A percentile compares a stretch with the other conserved stretches of the same genome.
Conservation (phyloP, 2,329 filamentous ascomycete genomes). For the Aspergillus fructus region DNA sequence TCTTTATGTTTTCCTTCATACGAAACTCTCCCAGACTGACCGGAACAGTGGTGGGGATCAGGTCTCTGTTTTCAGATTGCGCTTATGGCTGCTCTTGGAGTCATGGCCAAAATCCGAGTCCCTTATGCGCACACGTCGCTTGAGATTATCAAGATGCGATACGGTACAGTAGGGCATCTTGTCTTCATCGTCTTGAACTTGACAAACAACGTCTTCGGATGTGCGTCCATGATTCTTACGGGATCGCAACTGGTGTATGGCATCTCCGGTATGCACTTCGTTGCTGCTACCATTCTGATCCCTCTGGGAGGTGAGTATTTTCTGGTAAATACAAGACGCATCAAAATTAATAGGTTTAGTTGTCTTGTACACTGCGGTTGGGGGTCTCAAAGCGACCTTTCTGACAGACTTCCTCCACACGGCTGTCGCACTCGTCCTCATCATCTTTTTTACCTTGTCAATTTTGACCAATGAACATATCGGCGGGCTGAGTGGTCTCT, state of each 20-base stretch:
- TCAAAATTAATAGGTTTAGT: conserved; percentile 26
- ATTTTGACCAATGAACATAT: conserved; percentile 46
- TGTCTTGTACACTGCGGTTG: conserved; percentile 50
- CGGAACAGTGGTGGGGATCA: conserved; percentile 36
- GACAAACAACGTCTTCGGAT: conserved; percentile 47
- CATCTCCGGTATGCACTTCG: conserved; percentile 50
- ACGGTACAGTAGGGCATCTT: conserved; percentile 44
- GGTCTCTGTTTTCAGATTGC: conserved; percentile 51
- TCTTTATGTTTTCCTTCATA: background rate
- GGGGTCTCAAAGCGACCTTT: conserved; percentile 52
- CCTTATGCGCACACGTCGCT: conserved; percentile 53
- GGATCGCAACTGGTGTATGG: conserved; percentile 48
- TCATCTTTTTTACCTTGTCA: conserved; percentile 50
- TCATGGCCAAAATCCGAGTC: conserved; percentile 50
- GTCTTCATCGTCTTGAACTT: conserved; percentile 45
- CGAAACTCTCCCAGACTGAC: background rate
- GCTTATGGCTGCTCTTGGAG: conserved; percentile 50
- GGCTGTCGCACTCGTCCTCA: conserved; percentile 47
- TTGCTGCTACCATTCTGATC: conserved; percentile 48
- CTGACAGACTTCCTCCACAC: conserved; percentile 52
- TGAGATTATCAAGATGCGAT: conserved; percentile 51
- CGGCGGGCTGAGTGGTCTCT: conserved; percentile 45
- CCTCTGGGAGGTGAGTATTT: conserved; percentile 43
- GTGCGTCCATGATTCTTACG: conserved; percentile 47
- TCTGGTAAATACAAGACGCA: background rate